Percentiles rank a stretch among this genome's conserved stretches.
Conservation (phyloP, 768 basidiomycete genomes). For the Boletus rubropictus region DNA sequence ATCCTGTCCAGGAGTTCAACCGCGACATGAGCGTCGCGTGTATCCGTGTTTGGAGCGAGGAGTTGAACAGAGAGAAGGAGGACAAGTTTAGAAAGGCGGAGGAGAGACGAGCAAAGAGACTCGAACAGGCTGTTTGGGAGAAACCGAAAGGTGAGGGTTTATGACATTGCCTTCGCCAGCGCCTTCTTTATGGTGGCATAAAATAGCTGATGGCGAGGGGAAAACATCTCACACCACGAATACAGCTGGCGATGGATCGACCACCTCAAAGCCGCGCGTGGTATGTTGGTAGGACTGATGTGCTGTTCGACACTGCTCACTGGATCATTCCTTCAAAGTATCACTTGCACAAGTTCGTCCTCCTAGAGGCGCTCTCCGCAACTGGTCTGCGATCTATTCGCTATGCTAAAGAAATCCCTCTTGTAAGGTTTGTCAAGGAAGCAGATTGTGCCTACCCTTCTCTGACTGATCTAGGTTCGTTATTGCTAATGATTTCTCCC, state of each 20-base stretch:
- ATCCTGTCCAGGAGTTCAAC: conserved; percentile 98
- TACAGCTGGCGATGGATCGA: not conserved
- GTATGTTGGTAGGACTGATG: conserved; percentile 14
- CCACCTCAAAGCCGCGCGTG: conserved; percentile 14
- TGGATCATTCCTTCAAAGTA: conserved; percentile 33
- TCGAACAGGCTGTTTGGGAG: conserved; percentile 35
- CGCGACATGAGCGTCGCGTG: conserved; percentile 88
- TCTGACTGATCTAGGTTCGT: conserved; percentile 62
- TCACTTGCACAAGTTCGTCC: conserved; percentile 59
- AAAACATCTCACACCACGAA: not conserved
- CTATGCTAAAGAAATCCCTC: conserved; percentile 95
- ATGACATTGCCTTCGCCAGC: not conserved
- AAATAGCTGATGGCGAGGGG: conserved; percentile 1
- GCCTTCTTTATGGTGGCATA: not conserved
- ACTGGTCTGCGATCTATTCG: conserved; percentile 94
- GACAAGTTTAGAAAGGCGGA: conserved; percentile 50
- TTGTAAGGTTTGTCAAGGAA: conserved; percentile 59
- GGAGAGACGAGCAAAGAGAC: conserved; percentile 41
- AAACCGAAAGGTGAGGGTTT: conserved; percentile 40
- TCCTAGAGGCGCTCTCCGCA: conserved; percentile 92
- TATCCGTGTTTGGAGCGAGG: conserved; percentile 85
- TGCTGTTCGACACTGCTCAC: conserved; percentile 1
- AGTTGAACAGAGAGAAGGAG: conserved; percentile 57
- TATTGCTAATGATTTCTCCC: conserved; percentile 90
- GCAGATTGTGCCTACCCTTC: conserved; percentile 1